These are phyloP conservation scores for Candida vartiovaarae DNA, from an alignment of 805 yeast species.

Conservation along the genomic window DNA sequence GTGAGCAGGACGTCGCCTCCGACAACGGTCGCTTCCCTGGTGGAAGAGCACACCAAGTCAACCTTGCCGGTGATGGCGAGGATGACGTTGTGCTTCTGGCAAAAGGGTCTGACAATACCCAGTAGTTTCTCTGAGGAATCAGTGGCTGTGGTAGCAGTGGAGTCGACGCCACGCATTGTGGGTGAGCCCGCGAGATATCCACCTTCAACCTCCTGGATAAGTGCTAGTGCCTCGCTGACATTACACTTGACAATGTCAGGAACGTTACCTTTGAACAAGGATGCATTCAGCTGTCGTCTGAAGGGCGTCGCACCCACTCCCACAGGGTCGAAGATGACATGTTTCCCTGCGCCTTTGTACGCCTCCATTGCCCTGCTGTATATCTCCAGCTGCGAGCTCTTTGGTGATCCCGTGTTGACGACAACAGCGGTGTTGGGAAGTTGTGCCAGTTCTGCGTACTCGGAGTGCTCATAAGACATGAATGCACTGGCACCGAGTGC, in stretches of 20 bases:
- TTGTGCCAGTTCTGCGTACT: conserved; percentile 58
- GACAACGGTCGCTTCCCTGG: conserved; percentile 16
- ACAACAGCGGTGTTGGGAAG: conserved; percentile 51
- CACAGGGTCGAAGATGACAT: conserved; percentile 85
- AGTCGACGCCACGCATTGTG: conserved; percentile 3
- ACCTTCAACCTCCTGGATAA: conserved; percentile 39
- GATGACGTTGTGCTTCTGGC: neutral
- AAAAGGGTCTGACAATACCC: conserved; percentile 34
- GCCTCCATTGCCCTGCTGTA: conserved; percentile 46
- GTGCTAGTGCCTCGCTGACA: conserved; percentile 64
- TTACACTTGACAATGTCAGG: conserved; percentile 72
- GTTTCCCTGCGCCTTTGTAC: conserved; percentile 50
- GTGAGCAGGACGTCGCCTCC: conserved; percentile 67
- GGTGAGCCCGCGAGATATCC: conserved; percentile 30
- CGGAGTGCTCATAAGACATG: conserved; percentile 71
- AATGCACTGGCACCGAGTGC: conserved; percentile 85
- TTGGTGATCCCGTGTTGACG: conserved; percentile 68
- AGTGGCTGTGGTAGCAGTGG: conserved; percentile 32
- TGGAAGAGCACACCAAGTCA: neutral
- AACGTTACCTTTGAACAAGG: conserved; percentile 45
- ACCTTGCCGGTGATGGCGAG: neutral
- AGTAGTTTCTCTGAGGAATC: conserved; percentile 16
- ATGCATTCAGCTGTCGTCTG: conserved; percentile 42
- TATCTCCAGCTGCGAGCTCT: conserved; percentile 29
- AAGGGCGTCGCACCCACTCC: conserved; percentile 77